These are phyloP conservation scores for Solanum chiquidenum DNA, from an alignment of 257 asterid genomes.

Conservation along the genomic window DNA sequence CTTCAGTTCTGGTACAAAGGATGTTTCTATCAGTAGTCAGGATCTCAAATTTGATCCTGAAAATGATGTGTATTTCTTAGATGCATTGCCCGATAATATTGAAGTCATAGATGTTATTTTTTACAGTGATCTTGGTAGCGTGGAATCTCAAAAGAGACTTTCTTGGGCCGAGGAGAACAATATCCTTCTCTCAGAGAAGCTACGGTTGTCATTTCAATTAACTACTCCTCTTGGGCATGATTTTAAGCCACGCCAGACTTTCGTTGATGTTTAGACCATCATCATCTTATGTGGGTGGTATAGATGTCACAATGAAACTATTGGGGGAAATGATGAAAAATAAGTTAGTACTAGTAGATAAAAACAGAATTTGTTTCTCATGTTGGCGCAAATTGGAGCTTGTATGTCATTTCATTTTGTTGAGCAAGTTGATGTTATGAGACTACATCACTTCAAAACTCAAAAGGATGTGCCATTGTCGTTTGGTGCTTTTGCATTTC, in stretches of 20 bases:
- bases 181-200: not conserved
- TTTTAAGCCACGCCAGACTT: not conserved
- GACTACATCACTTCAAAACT: not conserved
- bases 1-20: not conserved
- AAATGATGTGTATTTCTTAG: not conserved
- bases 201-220: not conserved
- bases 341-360: no score
- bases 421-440: not conserved
- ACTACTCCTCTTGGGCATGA: not conserved
- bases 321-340: no score
- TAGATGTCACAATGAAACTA: not conserved
- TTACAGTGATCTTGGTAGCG: not conserved
- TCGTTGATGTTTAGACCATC: not conserved
- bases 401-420: not conserved
- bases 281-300: not conserved
- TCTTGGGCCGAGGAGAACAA: not conserved
- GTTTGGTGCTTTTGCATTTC: not conserved
- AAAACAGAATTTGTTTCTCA: not conserved
- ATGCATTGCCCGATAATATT: not conserved
- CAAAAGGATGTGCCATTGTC: not conserved
- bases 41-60: not conserved
- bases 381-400: not conserved
- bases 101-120: not conserved
- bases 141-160: not conserved
- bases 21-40: not conserved